These are phyloP conservation scores for Jaminaea rosea DNA, from an alignment of 1,284 basidiomycete species.

Conservation along the genomic window DNA sequence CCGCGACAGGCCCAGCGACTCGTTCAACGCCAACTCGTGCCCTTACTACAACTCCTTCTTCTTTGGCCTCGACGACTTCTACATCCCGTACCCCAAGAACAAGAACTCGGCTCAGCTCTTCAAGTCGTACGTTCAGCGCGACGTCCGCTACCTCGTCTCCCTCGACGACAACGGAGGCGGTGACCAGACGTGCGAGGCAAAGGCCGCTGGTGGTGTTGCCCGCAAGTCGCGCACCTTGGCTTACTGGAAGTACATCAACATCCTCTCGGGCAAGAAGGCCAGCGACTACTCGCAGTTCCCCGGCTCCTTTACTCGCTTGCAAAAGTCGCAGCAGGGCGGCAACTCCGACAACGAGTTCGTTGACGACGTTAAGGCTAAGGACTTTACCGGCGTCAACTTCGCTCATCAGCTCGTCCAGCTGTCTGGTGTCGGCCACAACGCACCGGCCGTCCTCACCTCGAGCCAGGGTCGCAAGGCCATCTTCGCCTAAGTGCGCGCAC, in stretches of 20 bases:
- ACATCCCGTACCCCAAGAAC: not conserved
- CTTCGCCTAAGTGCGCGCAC: too few species aligned
- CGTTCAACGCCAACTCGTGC: constrained; percentile 10
- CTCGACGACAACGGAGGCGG: constrained; percentile 14
- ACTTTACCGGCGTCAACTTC: too few species aligned
- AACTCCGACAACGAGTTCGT: too few species aligned
- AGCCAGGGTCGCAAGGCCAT: too few species aligned
- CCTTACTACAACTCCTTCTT: constrained; percentile 21
- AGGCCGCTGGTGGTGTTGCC: constrained; percentile 14
- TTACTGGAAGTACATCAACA: constrained; percentile 35
- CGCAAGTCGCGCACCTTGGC: constrained; percentile 18
- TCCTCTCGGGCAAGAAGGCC: constrained; percentile 11
- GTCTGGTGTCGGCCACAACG: too few species aligned
- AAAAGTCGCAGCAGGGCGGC: too few species aligned
- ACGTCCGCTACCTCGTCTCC: constrained; percentile 23
- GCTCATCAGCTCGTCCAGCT: too few species aligned
- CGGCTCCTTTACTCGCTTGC: constrained; percentile 27
- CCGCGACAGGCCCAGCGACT: too few species aligned
- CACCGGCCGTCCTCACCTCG: too few species aligned
- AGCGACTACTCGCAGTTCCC: constrained; percentile 12
- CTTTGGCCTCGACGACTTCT: constrained; percentile 14
- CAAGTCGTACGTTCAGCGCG: constrained; percentile 15
- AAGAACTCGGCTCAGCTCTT: constrained; percentile 16
- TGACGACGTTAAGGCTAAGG: too few species aligned
- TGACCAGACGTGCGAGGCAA: constrained; percentile 30